Conservation (phyloP, 768 basidiomycete genomes). For the Paxillus involutus region DNA sequence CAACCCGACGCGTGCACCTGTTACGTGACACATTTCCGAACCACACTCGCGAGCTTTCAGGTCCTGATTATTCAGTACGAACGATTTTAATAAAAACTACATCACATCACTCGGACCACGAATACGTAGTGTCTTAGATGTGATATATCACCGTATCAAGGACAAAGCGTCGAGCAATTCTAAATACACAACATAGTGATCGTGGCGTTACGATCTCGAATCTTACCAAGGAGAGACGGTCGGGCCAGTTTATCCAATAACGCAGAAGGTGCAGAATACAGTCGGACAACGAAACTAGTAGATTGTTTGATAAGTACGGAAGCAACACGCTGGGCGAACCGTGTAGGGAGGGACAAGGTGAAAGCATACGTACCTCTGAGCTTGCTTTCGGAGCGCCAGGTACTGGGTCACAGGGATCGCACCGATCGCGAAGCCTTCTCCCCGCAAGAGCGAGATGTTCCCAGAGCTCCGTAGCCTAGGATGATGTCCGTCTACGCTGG, state of each 20-base stretch:
- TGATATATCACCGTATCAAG: too few relatives aligned
- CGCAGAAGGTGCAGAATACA: too few relatives aligned
- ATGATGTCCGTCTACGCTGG: constrained; percentile 42
- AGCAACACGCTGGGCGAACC: too few relatives aligned
- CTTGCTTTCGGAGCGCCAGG: constrained; percentile 54
- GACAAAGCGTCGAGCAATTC: constrained; percentile 32
- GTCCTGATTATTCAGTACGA: too few relatives aligned
- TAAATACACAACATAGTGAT: constrained; percentile 53
- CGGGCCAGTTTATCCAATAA: constrained; percentile 18
- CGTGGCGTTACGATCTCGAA: constrained; percentile 60
- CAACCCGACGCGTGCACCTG: too few relatives aligned
- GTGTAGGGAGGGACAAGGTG: too few relatives aligned
- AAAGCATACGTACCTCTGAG: constrained; percentile 30
- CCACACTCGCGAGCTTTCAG: too few relatives aligned
- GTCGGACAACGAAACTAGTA: background rate
- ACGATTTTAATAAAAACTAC: too few relatives aligned
- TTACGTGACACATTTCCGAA: too few relatives aligned
- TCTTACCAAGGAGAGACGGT: constrained; percentile 51
- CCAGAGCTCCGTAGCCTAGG: constrained; percentile 87
- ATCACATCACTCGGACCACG: too few relatives aligned
- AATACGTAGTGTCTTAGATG: too few relatives aligned
- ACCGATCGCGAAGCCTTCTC: constrained; percentile 76
- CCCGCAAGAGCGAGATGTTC: constrained; percentile 77
- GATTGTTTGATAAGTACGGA: background rate
- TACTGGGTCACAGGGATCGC: constrained; percentile 59